phyloP scores from a whole-genome alignment of 495 filamentous ascomycete genomes.

The Rostrohypoxylon terebratum region DNA sequence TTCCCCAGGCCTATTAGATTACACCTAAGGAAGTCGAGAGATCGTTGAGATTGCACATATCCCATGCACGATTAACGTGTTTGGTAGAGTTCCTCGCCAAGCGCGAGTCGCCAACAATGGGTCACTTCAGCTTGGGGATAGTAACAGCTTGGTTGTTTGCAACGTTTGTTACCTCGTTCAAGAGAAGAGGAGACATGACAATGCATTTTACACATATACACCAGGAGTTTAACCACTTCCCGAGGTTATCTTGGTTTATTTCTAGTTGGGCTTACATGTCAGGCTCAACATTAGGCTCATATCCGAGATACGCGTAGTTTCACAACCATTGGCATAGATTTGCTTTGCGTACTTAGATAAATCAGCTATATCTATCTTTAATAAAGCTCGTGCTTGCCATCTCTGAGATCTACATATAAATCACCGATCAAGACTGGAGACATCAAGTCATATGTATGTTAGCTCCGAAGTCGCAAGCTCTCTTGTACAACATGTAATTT shows the following conservation, averaged over 20 bases:
- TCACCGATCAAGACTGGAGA: too few relatives aligned
- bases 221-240: not conserved
- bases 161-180: not conserved
- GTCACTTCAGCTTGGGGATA: not conserved
- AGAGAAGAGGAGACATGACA: not conserved
- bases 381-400: not conserved
- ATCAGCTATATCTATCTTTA: not conserved
- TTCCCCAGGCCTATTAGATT: not conserved
- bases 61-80: conserved; percentile 22
- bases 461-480: too few relatives aligned
- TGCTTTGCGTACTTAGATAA: not conserved
- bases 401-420: not conserved
- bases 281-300: not conserved
- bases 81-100: conserved; percentile 12
- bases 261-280: not conserved
- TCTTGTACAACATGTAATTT: too few relatives aligned
- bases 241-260: not conserved
- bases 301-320: not conserved
- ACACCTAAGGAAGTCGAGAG: conserved; percentile 7
- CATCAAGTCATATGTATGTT: too few relatives aligned
- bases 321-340: not conserved
- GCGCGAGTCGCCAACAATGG: conserved; percentile 5
- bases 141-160: not conserved
- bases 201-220: not conserved
- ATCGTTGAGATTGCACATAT: not conserved